These are phyloP conservation scores for Neocatenulostroma microsporum DNA, from an alignment of 2,329 filamentous ascomycete species.

Conservation along the genomic window DNA sequence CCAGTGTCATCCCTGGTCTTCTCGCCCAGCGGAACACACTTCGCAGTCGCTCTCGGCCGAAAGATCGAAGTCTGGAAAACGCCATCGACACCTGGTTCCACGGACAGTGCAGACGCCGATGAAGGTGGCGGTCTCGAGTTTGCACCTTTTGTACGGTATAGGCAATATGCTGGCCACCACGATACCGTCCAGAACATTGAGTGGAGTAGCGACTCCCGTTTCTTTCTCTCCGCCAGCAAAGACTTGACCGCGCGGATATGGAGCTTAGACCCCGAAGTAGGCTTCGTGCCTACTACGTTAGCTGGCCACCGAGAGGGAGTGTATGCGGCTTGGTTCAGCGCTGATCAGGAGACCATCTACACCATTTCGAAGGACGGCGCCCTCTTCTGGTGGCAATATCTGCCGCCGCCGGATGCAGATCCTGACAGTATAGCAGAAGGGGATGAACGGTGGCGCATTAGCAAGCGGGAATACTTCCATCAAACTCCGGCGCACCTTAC, in stretches of 20 bases:
- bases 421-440: slow-evolving; percentile 50
- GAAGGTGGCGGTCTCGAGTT: slow-evolving; percentile 81
- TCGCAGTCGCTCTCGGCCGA: slow-evolving; percentile 79
- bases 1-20: slow-evolving; percentile 77
- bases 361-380: slow-evolving; percentile 97
- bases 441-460: slow-evolving; percentile 81
- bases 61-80: slow-evolving; percentile 95
- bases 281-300: slow-evolving; percentile 81
- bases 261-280: slow-evolving; percentile 80
- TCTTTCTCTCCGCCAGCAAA: slow-evolving; percentile 86
- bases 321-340: slow-evolving; percentile 92
- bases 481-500: slow-evolving; percentile 73
- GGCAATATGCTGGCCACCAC: slow-evolving; percentile 80
- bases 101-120: slow-evolving; percentile 47
- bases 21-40: slow-evolving; percentile 82
- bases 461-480: slow-evolving; percentile 88
- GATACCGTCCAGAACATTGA: slow-evolving; percentile 79
- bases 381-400: slow-evolving; percentile 87
- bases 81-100: slow-evolving; percentile 62
- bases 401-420: slow-evolving; percentile 46
- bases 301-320: slow-evolving; percentile 87
- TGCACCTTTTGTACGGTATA: slow-evolving; percentile 84
- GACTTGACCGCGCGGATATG: slow-evolving; percentile 91
- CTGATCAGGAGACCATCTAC: slow-evolving; percentile 90
- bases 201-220: slow-evolving; percentile 94